Evolutionary conservation across 2,329 filamentous ascomycete genomes (phyloP).

Genomic region (Teratosphaeria pseudoeucalypti): DNA sequence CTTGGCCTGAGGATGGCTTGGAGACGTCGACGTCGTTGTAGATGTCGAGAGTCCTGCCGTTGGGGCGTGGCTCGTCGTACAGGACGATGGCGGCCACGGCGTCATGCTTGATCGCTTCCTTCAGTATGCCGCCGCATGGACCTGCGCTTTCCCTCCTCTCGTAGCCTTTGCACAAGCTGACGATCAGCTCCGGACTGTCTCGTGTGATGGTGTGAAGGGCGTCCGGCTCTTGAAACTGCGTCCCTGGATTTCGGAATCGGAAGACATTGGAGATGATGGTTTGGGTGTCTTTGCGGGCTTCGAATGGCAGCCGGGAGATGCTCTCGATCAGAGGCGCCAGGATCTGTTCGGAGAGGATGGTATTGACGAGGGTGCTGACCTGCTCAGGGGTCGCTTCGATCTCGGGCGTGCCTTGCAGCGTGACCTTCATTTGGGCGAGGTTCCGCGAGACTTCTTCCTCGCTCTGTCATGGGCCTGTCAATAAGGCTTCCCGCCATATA

Average conservation of each 20-base stretch:
- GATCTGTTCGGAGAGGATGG: conserved; percentile 80
- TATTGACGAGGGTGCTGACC: conserved; percentile 73
- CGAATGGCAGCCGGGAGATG: conserved; percentile 81
- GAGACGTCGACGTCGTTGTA: conserved; percentile 57
- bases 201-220: conserved; percentile 83
- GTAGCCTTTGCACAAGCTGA: conserved; percentile 82
- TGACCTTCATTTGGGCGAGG: conserved; percentile 80
- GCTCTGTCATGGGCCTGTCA: conserved; percentile 41
- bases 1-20: conserved; percentile 62
- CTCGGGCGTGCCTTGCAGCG: conserved; percentile 90
- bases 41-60: conserved; percentile 65
- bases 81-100: conserved; percentile 82
- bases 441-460: conserved; percentile 79
- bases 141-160: conserved; percentile 84
- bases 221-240: conserved; percentile 61
- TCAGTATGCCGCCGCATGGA: conserved; percentile 77
- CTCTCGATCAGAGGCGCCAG: conserved; percentile 73
- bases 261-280: conserved; percentile 93
- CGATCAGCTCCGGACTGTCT: conserved; percentile 73
- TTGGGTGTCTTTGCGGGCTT: conserved; percentile 90
- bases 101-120: conserved; percentile 85
- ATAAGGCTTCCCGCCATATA: conserved; percentile 13
- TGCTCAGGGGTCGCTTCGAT: conserved; percentile 77
- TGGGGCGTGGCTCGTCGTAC: conserved; percentile 73
- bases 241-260: conserved; percentile 65